Base-by-base conservation (phyloP, 768 basidiomycete genomes). In the Suillus weaverae region DNA sequence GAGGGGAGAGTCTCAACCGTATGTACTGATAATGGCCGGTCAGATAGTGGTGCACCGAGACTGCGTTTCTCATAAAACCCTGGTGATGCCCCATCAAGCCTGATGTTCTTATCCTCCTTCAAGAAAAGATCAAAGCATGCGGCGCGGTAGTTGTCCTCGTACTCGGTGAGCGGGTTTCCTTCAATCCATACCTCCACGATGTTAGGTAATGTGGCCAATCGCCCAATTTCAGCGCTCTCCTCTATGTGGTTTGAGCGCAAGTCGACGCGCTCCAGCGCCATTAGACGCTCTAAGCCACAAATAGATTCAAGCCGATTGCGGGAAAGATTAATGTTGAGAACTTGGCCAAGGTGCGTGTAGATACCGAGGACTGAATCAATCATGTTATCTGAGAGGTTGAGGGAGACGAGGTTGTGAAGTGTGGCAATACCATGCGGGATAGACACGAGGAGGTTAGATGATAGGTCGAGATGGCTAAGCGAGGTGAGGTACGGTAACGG, bases 371-470 rank as follows among this genome's bases (percentile, higher is more conserved):
- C 90, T 20, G 96, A 95, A 74, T 97, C 95, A 69, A 99, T 95
- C 87, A 99, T 94, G 79, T 99, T 99, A 76, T 96, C 91, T 18
- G 92, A 84, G n/a, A 99, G 86, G 77, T 97, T 96, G 70, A 99
- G 89, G n/a, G 91, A 92, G 62, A 87, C 77, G 61, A 99, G 90
- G 67, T 89, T 91, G 71, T 89, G 86, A 30, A 99, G 85, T 6
- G 81, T 73, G 18, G 87, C 84, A 38, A 97, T 83, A 26, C 89
- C 91, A 2, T 89, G 75, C 1, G 95, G 95, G n/a, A 96, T 84
- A 36, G 93, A 91, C 48, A 95, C 88, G 54, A 98, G 85, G 20
- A 97, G 86, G 74, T 97, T 97, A 48, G 91, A 92, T 22, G 95
- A 95, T 48, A 97, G 84, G 76, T 97, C 94, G 67, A 97, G 86